Evolutionary conservation across 179 eudicot species (phyloP).

Genomic region (Silene vulgaris): DNA sequence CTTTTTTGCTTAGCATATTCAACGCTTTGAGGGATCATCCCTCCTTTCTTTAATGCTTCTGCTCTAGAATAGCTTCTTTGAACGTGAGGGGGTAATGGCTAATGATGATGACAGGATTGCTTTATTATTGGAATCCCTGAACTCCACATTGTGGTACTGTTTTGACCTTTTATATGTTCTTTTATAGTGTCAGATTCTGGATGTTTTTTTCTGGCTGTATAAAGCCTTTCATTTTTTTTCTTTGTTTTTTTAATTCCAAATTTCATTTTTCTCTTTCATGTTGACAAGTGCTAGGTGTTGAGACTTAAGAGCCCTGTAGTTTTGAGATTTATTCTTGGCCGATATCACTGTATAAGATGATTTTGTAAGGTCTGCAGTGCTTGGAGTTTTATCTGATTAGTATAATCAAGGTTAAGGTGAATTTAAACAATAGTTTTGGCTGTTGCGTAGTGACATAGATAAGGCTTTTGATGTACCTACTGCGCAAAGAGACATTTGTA

Average conservation of each 20-base stretch:
- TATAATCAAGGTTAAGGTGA: background rate
- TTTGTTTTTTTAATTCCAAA: background rate
- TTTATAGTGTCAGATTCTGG: background rate
- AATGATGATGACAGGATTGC: background rate
- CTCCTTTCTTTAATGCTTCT: background rate
- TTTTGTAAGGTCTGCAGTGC: constrained; percentile 1
- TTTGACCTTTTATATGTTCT: background rate
- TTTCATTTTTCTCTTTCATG: background rate
- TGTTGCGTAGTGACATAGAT: background rate
- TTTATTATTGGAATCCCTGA: background rate
- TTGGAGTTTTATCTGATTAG: background rate
- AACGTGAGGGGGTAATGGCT: background rate
- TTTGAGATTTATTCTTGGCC: background rate
- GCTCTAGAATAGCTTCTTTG: background rate
- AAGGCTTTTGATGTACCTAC: background rate
- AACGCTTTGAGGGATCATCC: background rate
- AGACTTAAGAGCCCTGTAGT: background rate
- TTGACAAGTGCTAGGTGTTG: background rate
- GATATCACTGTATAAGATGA: constrained; percentile 1
- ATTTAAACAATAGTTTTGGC: background rate
- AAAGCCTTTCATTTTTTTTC: background rate
- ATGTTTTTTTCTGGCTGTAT: background rate
- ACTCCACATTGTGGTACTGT: background rate
- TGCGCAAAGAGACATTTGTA: background rate
- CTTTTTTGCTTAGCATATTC: background rate